Percentiles rank a stretch among this genome's conserved stretches.
Conservation (phyloP, 345 rosid genomes). For the Iberis pinnata region DNA sequence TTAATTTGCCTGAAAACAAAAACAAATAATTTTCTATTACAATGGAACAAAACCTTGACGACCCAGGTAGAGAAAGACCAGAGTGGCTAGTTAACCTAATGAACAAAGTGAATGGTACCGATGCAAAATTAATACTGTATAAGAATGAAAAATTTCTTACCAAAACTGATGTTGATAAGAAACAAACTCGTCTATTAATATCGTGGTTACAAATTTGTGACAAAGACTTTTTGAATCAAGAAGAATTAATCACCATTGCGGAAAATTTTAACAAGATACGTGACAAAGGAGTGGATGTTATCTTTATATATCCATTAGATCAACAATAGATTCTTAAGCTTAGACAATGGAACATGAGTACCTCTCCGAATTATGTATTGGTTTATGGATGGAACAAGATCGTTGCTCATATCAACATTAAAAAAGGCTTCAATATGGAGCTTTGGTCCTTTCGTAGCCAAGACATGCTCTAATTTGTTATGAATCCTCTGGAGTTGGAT, state of each 20-base stretch:
- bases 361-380: neutral
- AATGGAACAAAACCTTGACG: no score
- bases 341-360: constrained; percentile 14
- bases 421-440: neutral
- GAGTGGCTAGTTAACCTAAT: constrained; percentile 8
- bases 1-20: no score
- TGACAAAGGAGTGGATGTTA: neutral
- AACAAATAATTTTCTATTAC: no score
- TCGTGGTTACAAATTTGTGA: neutral
- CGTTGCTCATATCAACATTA: neutral
- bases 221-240: neutral
- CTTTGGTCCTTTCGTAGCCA: constrained; percentile 18
- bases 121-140: neutral
- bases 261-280: rapidly evolving
- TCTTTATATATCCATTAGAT: neutral
- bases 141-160: neutral
- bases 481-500: no score
- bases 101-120: neutral
- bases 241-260: neutral
- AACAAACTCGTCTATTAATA: neutral
- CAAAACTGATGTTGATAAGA: neutral
- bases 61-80: no score
- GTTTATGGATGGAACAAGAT: neutral
- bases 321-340: neutral
- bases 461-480: constrained; percentile 1